Evolutionary conservation across 148 eudicot species (phyloP), one percentile per base, ranked within the genome.

Genomic region (Silene conica): DNA sequence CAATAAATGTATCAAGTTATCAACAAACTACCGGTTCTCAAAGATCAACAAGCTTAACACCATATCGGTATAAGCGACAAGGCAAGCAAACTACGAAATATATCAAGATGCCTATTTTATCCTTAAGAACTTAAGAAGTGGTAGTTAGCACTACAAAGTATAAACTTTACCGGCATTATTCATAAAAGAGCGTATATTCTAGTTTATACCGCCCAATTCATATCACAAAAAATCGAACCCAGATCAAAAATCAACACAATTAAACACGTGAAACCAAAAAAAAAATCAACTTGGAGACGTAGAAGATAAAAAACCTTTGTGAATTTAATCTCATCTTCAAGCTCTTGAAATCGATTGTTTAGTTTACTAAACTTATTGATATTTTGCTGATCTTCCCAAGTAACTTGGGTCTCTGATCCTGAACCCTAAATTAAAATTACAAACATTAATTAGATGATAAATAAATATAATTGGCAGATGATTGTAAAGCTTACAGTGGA

Each of bases 321-420:
- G 54, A 78, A 72, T 80, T 86, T 95, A 82, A 95, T 92, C 77
- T 92, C 97, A 26, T 95, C 99, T 22, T 82, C 83, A 59, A 95
- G 88, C 13, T 95, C 99, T 80, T 89, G 94, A 67, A 88, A 79
- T 19, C 94, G 87, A 78, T 90, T 95, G 67, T 95, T 96, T 46
- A 92, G 86, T 82, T 97, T 83, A 26, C 90, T 88, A 58, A 96
- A 92, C 77, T 89, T 96, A 86, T 96, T 96, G 56, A 96, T 96
- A 71, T 96, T 96, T 80, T 90, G 96, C 82, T 92, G 99, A 80
- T 96, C 99, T 72, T 92, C 96, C 99, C 99, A 96, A 46, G 99
- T 96, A 19, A 96, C 99, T 74, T 87, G 89, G 31, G 87, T 82
- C 18, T 90, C 97, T 5, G 99, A 82, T 76, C 87, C 89, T 70